Evolutionary conservation across 139 green algal genomes (phyloP).

Genomic region (Micractinium conductrix): DNA sequence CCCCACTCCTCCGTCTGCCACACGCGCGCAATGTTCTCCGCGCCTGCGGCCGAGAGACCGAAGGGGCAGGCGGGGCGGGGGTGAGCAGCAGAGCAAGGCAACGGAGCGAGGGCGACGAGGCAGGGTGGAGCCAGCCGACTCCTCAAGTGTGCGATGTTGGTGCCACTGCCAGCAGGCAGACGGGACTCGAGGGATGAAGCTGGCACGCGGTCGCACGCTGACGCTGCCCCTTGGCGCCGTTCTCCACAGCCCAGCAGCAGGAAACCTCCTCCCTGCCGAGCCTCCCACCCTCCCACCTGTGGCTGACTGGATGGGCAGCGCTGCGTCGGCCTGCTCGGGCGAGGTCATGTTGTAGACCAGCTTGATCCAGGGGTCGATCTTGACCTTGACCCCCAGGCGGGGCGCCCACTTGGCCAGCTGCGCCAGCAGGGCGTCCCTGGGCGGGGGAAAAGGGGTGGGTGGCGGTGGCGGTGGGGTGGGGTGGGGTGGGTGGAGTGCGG

Average conservation of each 20-base stretch:
- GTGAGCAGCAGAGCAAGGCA: background rate
- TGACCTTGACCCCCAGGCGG: conserved; percentile 1
- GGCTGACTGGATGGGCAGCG: background rate
- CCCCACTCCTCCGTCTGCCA: conserved; percentile 45
- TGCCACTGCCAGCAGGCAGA: background rate
- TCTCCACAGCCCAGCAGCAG: no score
- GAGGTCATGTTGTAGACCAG: conserved; percentile 50
- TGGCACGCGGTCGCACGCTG: no score
- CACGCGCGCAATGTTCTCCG: conserved; percentile 23
- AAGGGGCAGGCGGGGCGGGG: background rate
- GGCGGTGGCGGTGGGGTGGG: no score
- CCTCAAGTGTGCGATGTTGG: no score
- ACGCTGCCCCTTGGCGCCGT: background rate
- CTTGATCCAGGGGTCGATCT: conserved; percentile 9
- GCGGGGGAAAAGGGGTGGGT: background rate
- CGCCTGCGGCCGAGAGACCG: background rate
- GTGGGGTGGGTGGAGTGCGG: background rate
- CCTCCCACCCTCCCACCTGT: no score
- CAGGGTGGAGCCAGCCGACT: no score
- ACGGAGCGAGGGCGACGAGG: no score
- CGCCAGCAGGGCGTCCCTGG: conserved; percentile 21
- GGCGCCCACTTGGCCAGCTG: conserved; percentile 16
- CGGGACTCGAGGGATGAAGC: no score
- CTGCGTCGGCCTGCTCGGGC: conserved; percentile 3
- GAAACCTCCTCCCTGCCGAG: no score